Evolutionary conservation across 495 filamentous ascomycete genomes (phyloP), one percentile per base, ranked within the genome.

Genomic region (Aspergillus mulundensis): DNA sequence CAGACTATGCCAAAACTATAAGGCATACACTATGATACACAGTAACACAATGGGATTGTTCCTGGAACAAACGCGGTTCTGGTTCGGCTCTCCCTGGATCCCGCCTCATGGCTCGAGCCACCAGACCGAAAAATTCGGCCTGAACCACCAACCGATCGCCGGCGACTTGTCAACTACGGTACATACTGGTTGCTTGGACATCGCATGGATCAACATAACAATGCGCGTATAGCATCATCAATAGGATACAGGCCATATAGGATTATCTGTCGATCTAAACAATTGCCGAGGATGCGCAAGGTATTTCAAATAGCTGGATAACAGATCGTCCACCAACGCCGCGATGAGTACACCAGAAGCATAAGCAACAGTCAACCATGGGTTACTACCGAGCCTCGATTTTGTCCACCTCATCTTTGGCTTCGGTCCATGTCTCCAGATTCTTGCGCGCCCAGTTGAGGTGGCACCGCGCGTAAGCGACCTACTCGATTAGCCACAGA

Each of bases 381-480:
- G n/a, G 10, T 53, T 12, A 57, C 66, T 77, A 86, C 55, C 75
- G 74, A 41, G 74, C 75, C 53, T 84, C 79, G 50, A 97, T 97
- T 78, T 95, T 96, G 53, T 87, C 84, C 48, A 96, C 87, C 65
- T 97, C 94, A n/a, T 85, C 86, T 63, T 84, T 90, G 3, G 94
- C 94, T 68, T 97, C 92, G 62, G 91, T 90, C 94, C 94, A 98
- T 3, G 90, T 90, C 64, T 95, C 92, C 62, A 94, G 84, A 63
- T 92, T 97, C 76, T 94, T 94, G 69, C 86, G 91, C n/a, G 94
- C 95, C 94, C 94, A 98, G 69, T 97, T 91, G 54, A 98, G 86
- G 67, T 98, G 94, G 68, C 87, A 92, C 65, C 85, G 87, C 11
- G 94, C 94, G 66, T 96, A 98, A 43, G 91, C 88, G 60, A 96